phyloP scores from a whole-genome alignment of 345 rosid genomes.

The Raphanus raphanistrum region DNA sequence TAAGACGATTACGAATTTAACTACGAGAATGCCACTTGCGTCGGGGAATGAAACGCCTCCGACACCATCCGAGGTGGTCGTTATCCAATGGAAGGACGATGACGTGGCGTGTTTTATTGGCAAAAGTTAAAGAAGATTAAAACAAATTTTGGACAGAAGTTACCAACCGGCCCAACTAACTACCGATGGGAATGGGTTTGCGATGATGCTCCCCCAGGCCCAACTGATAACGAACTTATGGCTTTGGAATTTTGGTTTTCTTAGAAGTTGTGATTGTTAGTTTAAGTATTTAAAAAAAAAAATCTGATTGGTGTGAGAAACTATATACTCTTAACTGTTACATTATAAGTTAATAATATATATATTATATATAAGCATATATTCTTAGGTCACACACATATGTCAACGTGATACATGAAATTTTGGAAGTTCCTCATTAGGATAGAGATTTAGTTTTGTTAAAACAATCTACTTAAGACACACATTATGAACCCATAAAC shows the following conservation, averaged over 20 bases:
- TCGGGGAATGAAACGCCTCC: conserved; percentile 22
- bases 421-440: no score
- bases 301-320: no score
- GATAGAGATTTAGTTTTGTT: no score
- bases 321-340: no score
- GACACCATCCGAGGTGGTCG: conserved; percentile 24
- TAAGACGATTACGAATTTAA: neutral
- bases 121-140: neutral
- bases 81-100: neutral
- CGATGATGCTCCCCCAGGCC: neutral
- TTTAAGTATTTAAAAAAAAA: no score
- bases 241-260: neutral
- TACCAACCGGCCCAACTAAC: neutral
- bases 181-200: neutral
- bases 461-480: no score
- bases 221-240: neutral
- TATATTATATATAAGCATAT: no score
- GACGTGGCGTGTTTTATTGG: conserved; percentile 32
- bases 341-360: no score
- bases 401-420: no score
- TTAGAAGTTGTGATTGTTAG: neutral
- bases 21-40: conserved; percentile 30
- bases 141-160: neutral
- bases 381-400: no score
- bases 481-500: no score